Evolutionary conservation across 345 rosid genomes (phyloP).

Genomic region (Psidium guajava): DNA sequence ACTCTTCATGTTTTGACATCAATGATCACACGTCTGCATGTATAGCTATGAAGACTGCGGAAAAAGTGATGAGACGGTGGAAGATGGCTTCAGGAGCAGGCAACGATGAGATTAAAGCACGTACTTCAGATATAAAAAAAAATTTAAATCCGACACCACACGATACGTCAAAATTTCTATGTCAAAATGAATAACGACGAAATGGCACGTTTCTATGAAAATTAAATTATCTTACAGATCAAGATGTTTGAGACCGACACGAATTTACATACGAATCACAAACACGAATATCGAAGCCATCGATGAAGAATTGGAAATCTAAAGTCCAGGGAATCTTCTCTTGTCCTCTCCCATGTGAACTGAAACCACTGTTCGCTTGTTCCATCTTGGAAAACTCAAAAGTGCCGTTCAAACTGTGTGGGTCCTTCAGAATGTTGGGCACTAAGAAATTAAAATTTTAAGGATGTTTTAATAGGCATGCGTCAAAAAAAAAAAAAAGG

Average conservation of each 20-base stretch:
- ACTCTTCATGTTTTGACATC: not conserved
- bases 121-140: not conserved
- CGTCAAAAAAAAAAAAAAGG: not conserved
- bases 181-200: accelerated
- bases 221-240: not conserved
- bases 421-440: not conserved
- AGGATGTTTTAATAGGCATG: not conserved
- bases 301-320: not conserved
- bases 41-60: not conserved
- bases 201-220: not conserved
- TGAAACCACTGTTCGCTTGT: not conserved
- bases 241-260: not conserved
- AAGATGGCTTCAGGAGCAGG: not conserved
- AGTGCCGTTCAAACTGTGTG: not conserved
- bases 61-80: not conserved
- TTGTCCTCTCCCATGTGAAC: not conserved
- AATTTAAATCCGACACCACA: accelerated
- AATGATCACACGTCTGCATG: accelerated
- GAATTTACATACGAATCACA: not conserved
- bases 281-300: not conserved
- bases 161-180: accelerated
- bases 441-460: not conserved
- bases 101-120: not conserved
- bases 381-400: not conserved
- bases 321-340: conserved; percentile 6